Percentiles rank a stretch among this genome's conserved stretches.
Conservation (phyloP, 768 basidiomycete genomes). For the Hysterangium stoloniferum region DNA sequence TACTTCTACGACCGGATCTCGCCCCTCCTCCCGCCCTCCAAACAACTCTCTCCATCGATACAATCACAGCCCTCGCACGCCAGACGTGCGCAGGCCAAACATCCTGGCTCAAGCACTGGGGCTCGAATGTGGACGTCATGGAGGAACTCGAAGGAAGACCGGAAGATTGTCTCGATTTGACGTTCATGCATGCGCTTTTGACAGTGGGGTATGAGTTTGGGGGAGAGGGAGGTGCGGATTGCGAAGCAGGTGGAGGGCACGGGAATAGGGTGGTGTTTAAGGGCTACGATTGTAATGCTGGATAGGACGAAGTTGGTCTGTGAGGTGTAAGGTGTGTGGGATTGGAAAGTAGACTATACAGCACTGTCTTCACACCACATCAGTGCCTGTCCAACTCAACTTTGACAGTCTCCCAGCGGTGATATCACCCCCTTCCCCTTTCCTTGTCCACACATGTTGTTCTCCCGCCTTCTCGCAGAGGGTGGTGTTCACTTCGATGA, state of each 20-base stretch:
- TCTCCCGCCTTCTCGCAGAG: no score
- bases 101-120: constrained; percentile 49
- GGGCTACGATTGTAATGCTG: constrained; percentile 74
- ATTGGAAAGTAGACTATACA: no score
- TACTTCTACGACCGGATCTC: constrained; percentile 95
- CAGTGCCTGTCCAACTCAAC: no score
- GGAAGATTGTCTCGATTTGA: constrained; percentile 93
- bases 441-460: no score
- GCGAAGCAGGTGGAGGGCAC: constrained; percentile 86
- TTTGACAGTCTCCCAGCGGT: no score
- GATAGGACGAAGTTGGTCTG: no score
- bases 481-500: no score
- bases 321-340: no score
- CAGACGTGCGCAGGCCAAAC: constrained; percentile 66
- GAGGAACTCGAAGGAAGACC: constrained; percentile 74
- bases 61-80: constrained; percentile 55
- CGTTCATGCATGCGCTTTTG: constrained; percentile 87
- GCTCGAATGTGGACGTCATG: constrained; percentile 38
- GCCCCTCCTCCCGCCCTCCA: constrained; percentile 50
- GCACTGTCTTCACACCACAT: no score
- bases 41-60: constrained; percentile 38
- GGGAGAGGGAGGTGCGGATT: constrained; percentile 53
- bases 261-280: constrained; percentile 91
- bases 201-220: constrained; percentile 87
- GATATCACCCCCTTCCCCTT: no score